These are phyloP conservation scores for Cryptococcus floricola DNA, from an alignment of 1,284 basidiomycete genomes.

Conservation along the genomic window DNA sequence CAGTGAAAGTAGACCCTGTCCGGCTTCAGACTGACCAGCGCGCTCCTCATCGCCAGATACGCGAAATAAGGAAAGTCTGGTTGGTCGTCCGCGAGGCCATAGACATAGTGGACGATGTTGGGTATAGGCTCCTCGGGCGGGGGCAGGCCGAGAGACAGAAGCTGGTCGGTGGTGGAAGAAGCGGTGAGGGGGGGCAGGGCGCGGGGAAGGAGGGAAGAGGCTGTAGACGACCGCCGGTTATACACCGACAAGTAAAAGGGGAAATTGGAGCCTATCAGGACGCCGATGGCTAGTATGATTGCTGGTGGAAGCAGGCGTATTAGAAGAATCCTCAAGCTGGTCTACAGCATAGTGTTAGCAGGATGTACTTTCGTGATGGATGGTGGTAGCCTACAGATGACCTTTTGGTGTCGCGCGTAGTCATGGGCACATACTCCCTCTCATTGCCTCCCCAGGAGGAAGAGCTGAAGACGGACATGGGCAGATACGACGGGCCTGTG, in stretches of 20 bases:
- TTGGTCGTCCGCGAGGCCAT: slow-evolving; percentile 27
- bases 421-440: slow-evolving; percentile 16
- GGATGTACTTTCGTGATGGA: background rate
- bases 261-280: slow-evolving; percentile 26
- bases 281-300: slow-evolving; percentile 22
- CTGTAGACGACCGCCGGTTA: slow-evolving; percentile 16
- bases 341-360: slow-evolving; percentile 1
- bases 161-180: background rate
- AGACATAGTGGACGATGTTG: slow-evolving; percentile 44
- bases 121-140: slow-evolving; percentile 26
- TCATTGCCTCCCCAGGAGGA: background rate
- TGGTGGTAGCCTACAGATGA: slow-evolving; percentile 2
- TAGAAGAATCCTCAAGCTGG: slow-evolving; percentile 1
- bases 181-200: slow-evolving; percentile 23
- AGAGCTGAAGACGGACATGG: background rate
- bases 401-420: slow-evolving; percentile 5
- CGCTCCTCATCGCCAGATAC: slow-evolving; percentile 46
- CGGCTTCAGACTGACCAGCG: slow-evolving; percentile 37
- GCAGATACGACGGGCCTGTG: background rate
- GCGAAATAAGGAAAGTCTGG: slow-evolving; percentile 42
- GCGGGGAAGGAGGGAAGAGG: slow-evolving; percentile 22
- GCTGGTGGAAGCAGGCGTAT: slow-evolving; percentile 10
- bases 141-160: slow-evolving; percentile 15
- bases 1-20: slow-evolving; percentile 43
- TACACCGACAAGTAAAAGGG: slow-evolving; percentile 33